Evolutionary conservation across 768 basidiomycete genomes (phyloP).

Genomic region (Termitomyces sp.): DNA sequence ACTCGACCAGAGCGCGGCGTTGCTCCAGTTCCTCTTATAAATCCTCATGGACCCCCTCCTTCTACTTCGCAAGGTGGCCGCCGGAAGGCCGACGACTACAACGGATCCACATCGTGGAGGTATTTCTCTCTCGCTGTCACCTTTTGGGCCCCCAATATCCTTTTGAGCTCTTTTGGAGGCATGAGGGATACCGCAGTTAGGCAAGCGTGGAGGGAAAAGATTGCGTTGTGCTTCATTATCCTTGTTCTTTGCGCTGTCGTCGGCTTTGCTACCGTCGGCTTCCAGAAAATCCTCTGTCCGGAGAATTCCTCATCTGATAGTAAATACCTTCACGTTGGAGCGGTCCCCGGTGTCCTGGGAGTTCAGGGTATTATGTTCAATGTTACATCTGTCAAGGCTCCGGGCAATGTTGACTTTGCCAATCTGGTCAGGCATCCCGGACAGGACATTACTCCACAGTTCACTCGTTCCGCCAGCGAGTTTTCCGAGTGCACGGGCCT

Average conservation of each 20-base stretch:
- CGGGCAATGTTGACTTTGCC: slow-evolving; percentile 52
- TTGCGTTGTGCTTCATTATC: slow-evolving; percentile 87
- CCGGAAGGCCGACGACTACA: slow-evolving; percentile 29
- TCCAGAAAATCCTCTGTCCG: slow-evolving; percentile 91
- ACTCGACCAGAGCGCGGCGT: slow-evolving; percentile 94
- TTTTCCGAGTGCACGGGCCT: slow-evolving; percentile 63
- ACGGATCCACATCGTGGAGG: slow-evolving; percentile 65
- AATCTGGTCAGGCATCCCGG: slow-evolving; percentile 57
- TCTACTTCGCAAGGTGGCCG: slow-evolving; percentile 26
- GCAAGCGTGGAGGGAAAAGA: slow-evolving; percentile 98
- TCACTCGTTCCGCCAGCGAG: slow-evolving; percentile 62
- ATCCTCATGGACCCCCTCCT: slow-evolving; percentile 54
- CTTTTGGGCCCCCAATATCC: slow-evolving; percentile 84
- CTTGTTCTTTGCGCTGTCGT: slow-evolving; percentile 69
- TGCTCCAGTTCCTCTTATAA: slow-evolving; percentile 91
- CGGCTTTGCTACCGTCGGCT: slow-evolving; percentile 92
- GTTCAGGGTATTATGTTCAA: slow-evolving; percentile 78
- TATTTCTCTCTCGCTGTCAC: slow-evolving; percentile 76
- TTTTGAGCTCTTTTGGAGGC: slow-evolving; percentile 71
- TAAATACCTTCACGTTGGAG: slow-evolving; percentile 52
- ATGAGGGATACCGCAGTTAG: slow-evolving; percentile 71
- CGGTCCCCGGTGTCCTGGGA: slow-evolving; percentile 59
- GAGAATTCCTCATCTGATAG: slow-evolving; percentile 36
- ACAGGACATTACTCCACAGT: slow-evolving; percentile 87
- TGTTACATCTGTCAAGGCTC: slow-evolving; percentile 48